These are phyloP conservation scores for Spizellomyces punctatus DNA, from an alignment of 192 early-diverging fungal species.

Conservation along the genomic window DNA sequence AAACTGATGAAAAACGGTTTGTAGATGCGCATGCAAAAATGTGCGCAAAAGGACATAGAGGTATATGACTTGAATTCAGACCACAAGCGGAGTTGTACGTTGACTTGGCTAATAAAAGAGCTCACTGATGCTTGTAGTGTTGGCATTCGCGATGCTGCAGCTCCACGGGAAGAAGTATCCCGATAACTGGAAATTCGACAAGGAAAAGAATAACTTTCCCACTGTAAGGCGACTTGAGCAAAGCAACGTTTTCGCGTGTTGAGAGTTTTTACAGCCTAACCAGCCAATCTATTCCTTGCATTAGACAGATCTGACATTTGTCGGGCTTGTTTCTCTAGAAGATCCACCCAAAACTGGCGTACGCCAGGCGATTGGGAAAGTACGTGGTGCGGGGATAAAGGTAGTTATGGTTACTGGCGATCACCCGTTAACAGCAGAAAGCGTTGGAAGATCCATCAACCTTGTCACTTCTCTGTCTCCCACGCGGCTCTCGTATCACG, in stretches of 20 bases:
- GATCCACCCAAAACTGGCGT: slow-evolving; percentile 97
- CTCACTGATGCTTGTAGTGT: slow-evolving; percentile 53
- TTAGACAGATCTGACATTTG: slow-evolving; percentile 59
- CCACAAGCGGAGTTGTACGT: too few species aligned
- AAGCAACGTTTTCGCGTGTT: background rate
- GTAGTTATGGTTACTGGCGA: slow-evolving; percentile 98
- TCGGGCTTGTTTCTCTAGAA: slow-evolving; percentile 85
- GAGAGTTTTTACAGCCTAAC: slow-evolving; percentile 5
- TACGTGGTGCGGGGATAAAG: slow-evolving; percentile 87
- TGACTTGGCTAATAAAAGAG: too few species aligned
- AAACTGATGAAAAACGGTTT: slow-evolving; percentile 49
- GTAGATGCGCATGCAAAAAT: slow-evolving; percentile 71
- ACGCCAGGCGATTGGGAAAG: slow-evolving; percentile 83
- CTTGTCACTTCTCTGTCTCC: slow-evolving; percentile 38
- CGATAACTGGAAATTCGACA: slow-evolving; percentile 73
- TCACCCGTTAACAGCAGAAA: slow-evolving; percentile 93
- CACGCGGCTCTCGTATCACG: background rate
- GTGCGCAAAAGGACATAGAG: slow-evolving; percentile 74
- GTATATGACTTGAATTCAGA: too few species aligned
- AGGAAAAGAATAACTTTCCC: slow-evolving; percentile 72
- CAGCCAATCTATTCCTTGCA: background rate
- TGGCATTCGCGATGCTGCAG: slow-evolving; percentile 84
- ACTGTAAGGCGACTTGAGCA: slow-evolving; percentile 29
- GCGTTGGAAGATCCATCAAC: slow-evolving; percentile 86
- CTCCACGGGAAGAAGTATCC: slow-evolving; percentile 73